Evolutionary conservation across 148 eudicot species (phyloP).

Genomic region (Euryodendron excelsum): DNA sequence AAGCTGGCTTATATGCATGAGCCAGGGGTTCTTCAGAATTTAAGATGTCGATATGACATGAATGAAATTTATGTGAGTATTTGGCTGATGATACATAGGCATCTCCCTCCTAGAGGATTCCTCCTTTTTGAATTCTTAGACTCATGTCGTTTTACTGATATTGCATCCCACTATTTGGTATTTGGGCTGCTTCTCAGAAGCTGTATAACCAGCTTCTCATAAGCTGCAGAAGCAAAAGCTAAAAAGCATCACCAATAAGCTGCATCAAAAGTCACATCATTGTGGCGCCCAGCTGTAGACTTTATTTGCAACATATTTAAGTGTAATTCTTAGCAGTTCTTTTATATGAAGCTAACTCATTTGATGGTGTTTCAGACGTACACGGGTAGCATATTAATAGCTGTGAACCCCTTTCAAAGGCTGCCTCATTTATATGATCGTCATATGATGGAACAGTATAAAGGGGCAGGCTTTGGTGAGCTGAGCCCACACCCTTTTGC

Average conservation of each 20-base stretch:
- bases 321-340: not conserved
- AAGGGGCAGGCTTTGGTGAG: constrained; percentile 78
- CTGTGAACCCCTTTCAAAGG: constrained; percentile 91
- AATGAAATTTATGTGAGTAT: constrained; percentile 66
- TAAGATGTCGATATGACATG: constrained; percentile 58
- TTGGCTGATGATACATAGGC: not conserved
- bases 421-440: constrained; percentile 76
- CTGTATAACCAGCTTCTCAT: not conserved
- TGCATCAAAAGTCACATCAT: not conserved
- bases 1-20: constrained; percentile 75
- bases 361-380: constrained; percentile 63
- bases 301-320: not conserved
- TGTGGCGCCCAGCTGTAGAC: not conserved
- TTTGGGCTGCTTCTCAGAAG: not conserved
- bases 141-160: not conserved
- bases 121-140: not conserved
- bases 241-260: not conserved
- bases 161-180: not conserved
- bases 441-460: constrained; percentile 75
- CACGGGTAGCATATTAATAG: constrained; percentile 88
- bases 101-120: not conserved
- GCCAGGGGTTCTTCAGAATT: constrained; percentile 71
- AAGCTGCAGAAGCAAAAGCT: constrained; percentile 3
- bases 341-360: constrained; percentile 15
- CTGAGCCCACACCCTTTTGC: constrained; percentile 95